Evolutionary conservation across 106 monocot genomes (phyloP).

Genomic region (Dioscorea alata): DNA sequence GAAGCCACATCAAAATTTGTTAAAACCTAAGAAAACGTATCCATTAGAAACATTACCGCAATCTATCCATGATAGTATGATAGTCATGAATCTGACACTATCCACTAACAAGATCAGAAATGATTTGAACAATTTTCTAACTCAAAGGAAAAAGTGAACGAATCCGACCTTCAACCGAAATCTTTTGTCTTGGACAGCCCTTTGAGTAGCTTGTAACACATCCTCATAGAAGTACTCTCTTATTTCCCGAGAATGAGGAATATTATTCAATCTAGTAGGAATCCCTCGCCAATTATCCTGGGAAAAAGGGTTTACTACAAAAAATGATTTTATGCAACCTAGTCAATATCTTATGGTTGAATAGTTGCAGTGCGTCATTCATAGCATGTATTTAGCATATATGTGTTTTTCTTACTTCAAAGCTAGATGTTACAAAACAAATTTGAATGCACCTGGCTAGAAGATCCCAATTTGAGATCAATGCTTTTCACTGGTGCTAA

Average conservation of each 20-base stretch:
- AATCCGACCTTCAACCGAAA: conserved; percentile 57
- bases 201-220: conserved; percentile 60
- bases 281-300: conserved; percentile 86
- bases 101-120: neutral
- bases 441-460: conserved; percentile 22
- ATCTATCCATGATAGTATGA: too few species aligned
- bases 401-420: too few species aligned
- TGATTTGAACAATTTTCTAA: neutral
- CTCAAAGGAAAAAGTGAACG: neutral
- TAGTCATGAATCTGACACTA: too few species aligned
- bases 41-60: too few species aligned
- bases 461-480: conserved; percentile 12
- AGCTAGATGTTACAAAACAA: neutral
- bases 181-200: conserved; percentile 76
- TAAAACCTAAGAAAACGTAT: too few species aligned
- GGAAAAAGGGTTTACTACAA: conserved; percentile 3
- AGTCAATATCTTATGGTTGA: too few species aligned
- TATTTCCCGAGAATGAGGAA: conserved; percentile 96
- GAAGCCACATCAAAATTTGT: too few species aligned
- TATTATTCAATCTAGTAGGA: conserved; percentile 92
- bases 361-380: too few species aligned
- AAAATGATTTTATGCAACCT: neutral
- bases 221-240: conserved; percentile 90
- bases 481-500: conserved; percentile 1
- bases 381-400: too few species aligned